Evolutionary conservation across 2,329 filamentous ascomycete genomes (phyloP), one percentile per base, ranked within the genome.

Genomic region (Elsinoe ampelina): DNA sequence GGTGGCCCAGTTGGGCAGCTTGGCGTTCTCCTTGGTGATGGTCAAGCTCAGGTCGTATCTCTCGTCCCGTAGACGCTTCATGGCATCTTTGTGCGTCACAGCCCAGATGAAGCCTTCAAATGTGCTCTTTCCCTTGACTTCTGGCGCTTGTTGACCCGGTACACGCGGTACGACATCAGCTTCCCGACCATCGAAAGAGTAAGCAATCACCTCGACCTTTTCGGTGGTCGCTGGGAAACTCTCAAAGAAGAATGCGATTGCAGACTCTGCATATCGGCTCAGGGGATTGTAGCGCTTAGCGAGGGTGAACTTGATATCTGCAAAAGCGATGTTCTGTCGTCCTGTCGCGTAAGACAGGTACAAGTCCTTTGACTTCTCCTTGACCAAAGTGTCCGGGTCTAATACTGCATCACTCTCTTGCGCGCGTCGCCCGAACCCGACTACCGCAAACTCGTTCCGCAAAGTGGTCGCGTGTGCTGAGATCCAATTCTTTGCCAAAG

Each of bases 61-160:
- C 61, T 95, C 89, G 48, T 95, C 87, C 60, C 93, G 86, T 65
- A 95, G 80, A 66, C 82, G 78, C 76, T 88, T 89, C 92, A 98
- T 97, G 70, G 80, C 75, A 65, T 90, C 85, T 82, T 98, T 98
- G 80, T 97, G 89, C 61, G 97, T 91, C 63, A 98, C 73, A 51
- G 90, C 92, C 81, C 87, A 97, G 62, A 98, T 92, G 66, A 97
- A 98, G 43, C 85, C 85, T 69, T 97, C 93, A 66, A 86, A 97
- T 38, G 74, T 73, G 58, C 81, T 84, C 66, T 74, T 62, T 60
- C 59, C 62, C 47, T 59, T 61, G 66, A 73, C 69, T 58, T 75
- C 73, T 75, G 83, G 84, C 79, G 82, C 85, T 65, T 67, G 81
- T 74, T 77, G 80, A 73, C 75, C 74, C 55, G 80, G 72, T 5